Evolutionary conservation across 2,329 filamentous ascomycete species (phyloP), one percentile per base, ranked within the genome.

Genomic region (Cladorrhinum sp.): DNA sequence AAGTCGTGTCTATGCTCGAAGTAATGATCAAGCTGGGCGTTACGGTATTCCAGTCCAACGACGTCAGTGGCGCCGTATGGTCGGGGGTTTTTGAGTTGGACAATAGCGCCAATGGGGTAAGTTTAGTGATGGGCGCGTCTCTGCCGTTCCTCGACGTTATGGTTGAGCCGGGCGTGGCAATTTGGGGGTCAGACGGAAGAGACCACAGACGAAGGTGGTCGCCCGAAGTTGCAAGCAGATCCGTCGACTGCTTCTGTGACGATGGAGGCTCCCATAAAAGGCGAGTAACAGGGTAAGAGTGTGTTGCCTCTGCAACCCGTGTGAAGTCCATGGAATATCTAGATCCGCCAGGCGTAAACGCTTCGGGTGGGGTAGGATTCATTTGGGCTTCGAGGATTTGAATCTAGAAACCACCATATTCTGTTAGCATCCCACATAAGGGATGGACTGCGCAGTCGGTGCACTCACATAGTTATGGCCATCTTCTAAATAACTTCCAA

Each of bases 11-110:
- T 71, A 99, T 99, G 74, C 93, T 98, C 2, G 93, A 97, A 1
- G 95, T 99, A 71, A 99, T 99, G 72, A 99, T 99, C 58, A 99
- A 81, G 73, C 94, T 97, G 0, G 95, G 95, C 23, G 92, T 96
- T 57, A 99, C 89, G 1, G 91, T 96, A 71, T 99, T 99, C 95
- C 95, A 99, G 74, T 99, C 95, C 52, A 99, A 82, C 16, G 93
- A 97, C 1, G 95, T 99, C 61, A 99, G 85, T 20, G 95, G 95
- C 14, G 95, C 95, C 4, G 95, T 99, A 73, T 99, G 96, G 72
- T 99, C 95, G 3, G 95, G 95, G 0, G 95, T 98, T 78, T 99
- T 99, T 28, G 93, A 97, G 76, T 99, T 99, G 33, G 94, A 98
- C 16, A 99, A 81, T 57, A 99, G 82, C 0, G 95, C 95, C 56